Base-by-base conservation (phyloP, 306 rosid genomes). In the Vachellia pachyceras region DNA sequence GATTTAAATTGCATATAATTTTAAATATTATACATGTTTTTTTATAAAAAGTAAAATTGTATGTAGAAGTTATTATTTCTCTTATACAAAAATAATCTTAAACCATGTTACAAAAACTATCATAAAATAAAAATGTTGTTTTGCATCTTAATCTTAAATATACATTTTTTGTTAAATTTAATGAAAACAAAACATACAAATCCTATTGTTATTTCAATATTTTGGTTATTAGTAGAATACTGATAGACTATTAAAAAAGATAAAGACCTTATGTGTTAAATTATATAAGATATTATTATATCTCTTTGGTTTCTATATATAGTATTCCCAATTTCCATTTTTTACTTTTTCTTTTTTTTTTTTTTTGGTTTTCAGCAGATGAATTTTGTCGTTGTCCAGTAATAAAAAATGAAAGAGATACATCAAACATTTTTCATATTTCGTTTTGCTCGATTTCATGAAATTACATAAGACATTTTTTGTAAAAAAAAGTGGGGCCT, bases 321-420 rank as follows among this genome's bases (percentile, higher is more conserved):
- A 18, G 10, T n/a, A 50, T 17, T 9, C 7, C 22, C 20, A 15
- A 50, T 1, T 13, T 50, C 57, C 3, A 18, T n/a, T 54, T n/a
- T 1, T n/a, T 1, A 54, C n/a, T 18, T 54, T 54, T 54, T 3
- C 0, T 18, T 18, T 17, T 54, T 10, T 41, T 6, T 7, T n/a
- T n/a, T 14, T 47, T 20, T 22, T 23, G 3, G 13, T 57, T 3
- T 22, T 57, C 5, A 20, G 5, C 7, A 12, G 29, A 0, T n/a
- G 33, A 57, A 8, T 55, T 55, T 0, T 65, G 42, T 40, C 23
- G 41, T 18, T 47, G 25, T 67, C 13, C 14, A 15, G 8, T 22
- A 76, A 57, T 29, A 22, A n/a, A 75, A 20, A 33, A 42, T 77
- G 40, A 72, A 78, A 66, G 41, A 49, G 23, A 66, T 65, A 36